Conservation (phyloP, 345 rosid genomes). For the Passiflora organensis region DNA sequence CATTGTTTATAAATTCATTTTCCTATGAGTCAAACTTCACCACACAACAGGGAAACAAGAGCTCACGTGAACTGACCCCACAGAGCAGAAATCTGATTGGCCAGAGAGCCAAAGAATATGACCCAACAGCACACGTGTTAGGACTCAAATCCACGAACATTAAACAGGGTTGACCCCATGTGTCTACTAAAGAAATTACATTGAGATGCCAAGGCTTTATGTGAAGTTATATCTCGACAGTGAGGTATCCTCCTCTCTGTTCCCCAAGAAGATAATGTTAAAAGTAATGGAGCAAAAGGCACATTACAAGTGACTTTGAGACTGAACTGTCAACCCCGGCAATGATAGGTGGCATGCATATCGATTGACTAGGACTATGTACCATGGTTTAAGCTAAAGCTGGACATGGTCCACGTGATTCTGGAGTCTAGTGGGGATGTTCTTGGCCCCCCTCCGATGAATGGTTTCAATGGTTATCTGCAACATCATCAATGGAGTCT, state of each 20-base stretch:
- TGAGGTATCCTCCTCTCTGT: background rate
- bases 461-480: too few species aligned
- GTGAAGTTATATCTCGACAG: constrained; percentile 7
- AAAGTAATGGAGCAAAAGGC: constrained; percentile 2
- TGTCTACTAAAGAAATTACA: too few species aligned
- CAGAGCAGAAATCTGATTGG: constrained; percentile 1
- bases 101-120: background rate
- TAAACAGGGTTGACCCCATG: constrained; percentile 2
- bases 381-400: background rate
- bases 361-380: constrained; percentile 23
- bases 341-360: constrained; percentile 22
- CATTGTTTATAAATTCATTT: too few species aligned
- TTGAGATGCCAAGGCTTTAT: background rate
- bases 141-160: background rate
- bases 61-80: too few species aligned
- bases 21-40: too few species aligned
- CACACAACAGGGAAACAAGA: too few species aligned
- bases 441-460: too few species aligned
- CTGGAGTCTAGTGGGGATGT: background rate
- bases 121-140: background rate
- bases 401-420: constrained; percentile 26
- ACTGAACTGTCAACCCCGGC: constrained; percentile 10
- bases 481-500: too few species aligned
- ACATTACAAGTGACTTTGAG: constrained; percentile 4
- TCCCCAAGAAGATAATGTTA: constrained; percentile 11